These are phyloP conservation scores for Hebeloma cylindrosporum DNA, from an alignment of 768 basidiomycete species.

Conservation along the genomic window DNA sequence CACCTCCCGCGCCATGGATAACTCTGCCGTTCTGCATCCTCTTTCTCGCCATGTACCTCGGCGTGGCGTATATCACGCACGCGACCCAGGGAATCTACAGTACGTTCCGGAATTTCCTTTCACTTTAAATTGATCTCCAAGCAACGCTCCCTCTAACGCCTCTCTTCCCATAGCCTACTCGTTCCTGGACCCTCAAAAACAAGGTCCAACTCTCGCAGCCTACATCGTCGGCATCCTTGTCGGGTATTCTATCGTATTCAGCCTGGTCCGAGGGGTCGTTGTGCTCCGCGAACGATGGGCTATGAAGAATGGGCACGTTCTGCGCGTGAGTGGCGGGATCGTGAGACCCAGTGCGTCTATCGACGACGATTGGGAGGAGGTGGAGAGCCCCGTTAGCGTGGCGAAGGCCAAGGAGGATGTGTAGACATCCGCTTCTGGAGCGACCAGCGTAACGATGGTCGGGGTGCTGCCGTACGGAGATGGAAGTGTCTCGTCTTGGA, in stretches of 20 bases:
- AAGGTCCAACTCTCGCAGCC: constrained; percentile 47
- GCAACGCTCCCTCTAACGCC: not conserved
- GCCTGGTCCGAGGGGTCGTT: constrained; percentile 42
- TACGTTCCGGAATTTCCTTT: too few relatives aligned
- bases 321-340: constrained; percentile 3
- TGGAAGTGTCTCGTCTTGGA: not conserved
- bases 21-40: constrained; percentile 47
- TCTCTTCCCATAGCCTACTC: constrained; percentile 49
- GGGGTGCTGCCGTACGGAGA: too few relatives aligned
- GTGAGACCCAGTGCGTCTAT: constrained; percentile 8
- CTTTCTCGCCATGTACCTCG: constrained; percentile 57
- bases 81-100: constrained; percentile 64
- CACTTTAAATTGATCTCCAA: not conserved
- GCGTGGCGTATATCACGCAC: constrained; percentile 66
- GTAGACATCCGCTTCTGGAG: not conserved
- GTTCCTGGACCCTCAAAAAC: constrained; percentile 57
- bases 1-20: constrained; percentile 51
- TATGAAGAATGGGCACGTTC: constrained; percentile 15
- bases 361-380: constrained; percentile 47
- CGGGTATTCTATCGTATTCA: constrained; percentile 53
- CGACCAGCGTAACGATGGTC: too few relatives aligned
- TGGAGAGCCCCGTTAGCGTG: constrained; percentile 24
- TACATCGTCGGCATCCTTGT: constrained; percentile 63
- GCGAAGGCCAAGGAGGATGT: not conserved
- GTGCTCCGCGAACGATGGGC: constrained; percentile 35